Conservation (phyloP, 768 basidiomycete genomes). For the Boletus reticuloceps region DNA sequence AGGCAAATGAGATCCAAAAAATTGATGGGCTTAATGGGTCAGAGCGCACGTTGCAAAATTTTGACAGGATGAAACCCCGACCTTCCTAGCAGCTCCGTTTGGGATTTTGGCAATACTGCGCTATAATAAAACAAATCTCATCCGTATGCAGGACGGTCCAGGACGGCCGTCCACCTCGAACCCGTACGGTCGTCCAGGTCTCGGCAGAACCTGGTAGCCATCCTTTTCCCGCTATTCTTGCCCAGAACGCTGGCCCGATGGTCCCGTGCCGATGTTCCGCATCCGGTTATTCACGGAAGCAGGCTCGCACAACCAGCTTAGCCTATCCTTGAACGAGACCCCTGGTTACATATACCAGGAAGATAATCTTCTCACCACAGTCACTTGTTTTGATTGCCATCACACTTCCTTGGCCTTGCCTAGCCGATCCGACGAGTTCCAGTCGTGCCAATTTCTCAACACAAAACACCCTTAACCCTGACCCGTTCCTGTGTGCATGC, state of each 20-base stretch:
- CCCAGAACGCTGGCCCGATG: constrained; percentile 15
- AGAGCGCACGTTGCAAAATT: constrained; percentile 26
- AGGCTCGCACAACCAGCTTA: not conserved
- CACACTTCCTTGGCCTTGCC: no score
- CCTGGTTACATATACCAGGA: no score
- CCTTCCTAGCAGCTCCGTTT: constrained; percentile 31
- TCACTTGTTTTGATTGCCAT: not conserved
- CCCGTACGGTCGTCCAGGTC: constrained; percentile 17
- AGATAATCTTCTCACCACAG: constrained; percentile 11
- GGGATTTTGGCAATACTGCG: constrained; percentile 9
- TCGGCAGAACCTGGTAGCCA: constrained; percentile 11
- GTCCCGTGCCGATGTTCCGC: constrained; percentile 25
- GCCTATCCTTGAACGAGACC: no score
- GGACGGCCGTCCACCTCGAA: constrained; percentile 20
- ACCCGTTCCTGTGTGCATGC: constrained; percentile 20
- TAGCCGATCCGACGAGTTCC: constrained; percentile 23
- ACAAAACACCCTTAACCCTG: constrained; percentile 20
- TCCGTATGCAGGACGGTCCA: constrained; percentile 9
- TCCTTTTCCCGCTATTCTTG: constrained; percentile 10
- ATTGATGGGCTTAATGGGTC: constrained; percentile 5
- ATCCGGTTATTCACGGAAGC: constrained; percentile 15
- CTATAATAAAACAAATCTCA: constrained; percentile 16
- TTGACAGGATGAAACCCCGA: constrained; percentile 35
- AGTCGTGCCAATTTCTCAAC: not conserved
- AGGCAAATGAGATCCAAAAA: constrained; percentile 9